These are phyloP conservation scores for Posidonia oceanica DNA, from an alignment of 116 monocot species.

Conservation along the genomic window DNA sequence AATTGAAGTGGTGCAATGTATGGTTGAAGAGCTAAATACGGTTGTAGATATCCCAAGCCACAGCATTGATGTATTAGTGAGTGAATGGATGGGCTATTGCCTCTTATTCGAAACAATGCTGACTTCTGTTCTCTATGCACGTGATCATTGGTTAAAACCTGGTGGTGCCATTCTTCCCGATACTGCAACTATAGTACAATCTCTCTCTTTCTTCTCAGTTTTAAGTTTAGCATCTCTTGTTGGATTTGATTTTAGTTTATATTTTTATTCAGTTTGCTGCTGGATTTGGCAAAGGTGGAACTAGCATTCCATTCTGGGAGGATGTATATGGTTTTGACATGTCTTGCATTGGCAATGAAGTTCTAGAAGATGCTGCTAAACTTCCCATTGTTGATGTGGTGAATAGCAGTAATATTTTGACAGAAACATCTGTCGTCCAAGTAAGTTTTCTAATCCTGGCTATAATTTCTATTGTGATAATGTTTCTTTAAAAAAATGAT, in stretches of 20 bases:
- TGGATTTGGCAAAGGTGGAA: constrained; percentile 88
- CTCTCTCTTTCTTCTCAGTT: constrained; percentile 5
- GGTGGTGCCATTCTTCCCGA: constrained; percentile 95
- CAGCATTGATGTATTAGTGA: constrained; percentile 83
- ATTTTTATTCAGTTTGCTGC: constrained; percentile 54
- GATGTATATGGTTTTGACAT: constrained; percentile 94
- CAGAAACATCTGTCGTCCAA: constrained; percentile 57
- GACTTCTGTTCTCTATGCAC: constrained; percentile 89
- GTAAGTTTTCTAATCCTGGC: constrained; percentile 19
- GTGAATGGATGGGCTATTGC: constrained; percentile 99
- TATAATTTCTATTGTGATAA: not conserved
- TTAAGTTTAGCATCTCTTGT: not conserved
- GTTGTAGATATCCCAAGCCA: constrained; percentile 35
- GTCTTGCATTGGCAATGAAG: constrained; percentile 85
- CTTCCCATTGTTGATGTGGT: constrained; percentile 77
- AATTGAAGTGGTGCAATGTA: constrained; percentile 65
- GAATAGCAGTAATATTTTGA: constrained; percentile 57
- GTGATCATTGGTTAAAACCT: constrained; percentile 87
- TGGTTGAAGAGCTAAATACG: constrained; percentile 87
- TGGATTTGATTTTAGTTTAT: not conserved
- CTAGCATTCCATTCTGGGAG: constrained; percentile 90
- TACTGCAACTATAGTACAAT: constrained; percentile 77
- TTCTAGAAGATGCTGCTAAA: constrained; percentile 54
- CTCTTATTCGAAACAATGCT: constrained; percentile 92
- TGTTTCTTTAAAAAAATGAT: not conserved